Percentiles rank a stretch among this genome's conserved stretches.
phyloP scores from a whole-genome alignment of 2,329 filamentous ascomycete genomes.

The Talaromyces sp. region DNA sequence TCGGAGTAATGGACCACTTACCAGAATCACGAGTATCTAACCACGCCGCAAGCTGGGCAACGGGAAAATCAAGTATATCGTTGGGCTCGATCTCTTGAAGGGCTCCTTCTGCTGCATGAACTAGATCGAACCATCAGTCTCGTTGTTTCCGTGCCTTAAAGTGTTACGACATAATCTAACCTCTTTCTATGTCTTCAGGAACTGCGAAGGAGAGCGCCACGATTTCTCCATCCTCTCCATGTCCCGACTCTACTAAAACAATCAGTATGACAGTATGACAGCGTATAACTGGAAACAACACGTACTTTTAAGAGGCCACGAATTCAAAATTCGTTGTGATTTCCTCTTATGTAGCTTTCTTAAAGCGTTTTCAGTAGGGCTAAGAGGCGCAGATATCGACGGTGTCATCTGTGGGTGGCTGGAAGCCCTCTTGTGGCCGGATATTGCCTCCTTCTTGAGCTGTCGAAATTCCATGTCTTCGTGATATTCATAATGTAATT shows the following conservation, averaged over 20 bases:
- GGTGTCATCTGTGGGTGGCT: conserved; percentile 9
- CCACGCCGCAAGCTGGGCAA: conserved; percentile 11
- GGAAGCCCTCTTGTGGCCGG: conserved; percentile 9
- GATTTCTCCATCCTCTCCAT: conserved; percentile 26
- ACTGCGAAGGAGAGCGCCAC: conserved; percentile 26
- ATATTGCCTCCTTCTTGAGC: conserved; percentile 1
- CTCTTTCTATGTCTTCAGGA: conserved; percentile 25
- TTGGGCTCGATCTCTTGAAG: conserved; percentile 6
- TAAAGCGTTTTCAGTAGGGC: conserved; percentile 17
- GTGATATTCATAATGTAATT: conserved; percentile 13
- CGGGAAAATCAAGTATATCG: conserved; percentile 10
- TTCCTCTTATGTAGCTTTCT: conserved; percentile 14
- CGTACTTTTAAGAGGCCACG: conserved; percentile 24
- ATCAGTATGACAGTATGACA: background rate
- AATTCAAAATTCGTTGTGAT: conserved; percentile 22
- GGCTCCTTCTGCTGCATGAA: conserved; percentile 20
- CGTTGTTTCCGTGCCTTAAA: background rate
- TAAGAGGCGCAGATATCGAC: conserved; percentile 14
- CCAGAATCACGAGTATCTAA: conserved; percentile 12
- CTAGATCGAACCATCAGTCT: conserved; percentile 14
- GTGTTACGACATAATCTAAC: conserved; percentile 11
- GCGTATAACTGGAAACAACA: background rate
- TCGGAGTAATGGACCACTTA: background rate
- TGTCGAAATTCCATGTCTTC: conserved; percentile 16
- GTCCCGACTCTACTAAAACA: conserved; percentile 18